Base-by-base conservation (phyloP, 2,329 filamentous ascomycete species). In the Albophoma yamanashiensis region DNA sequence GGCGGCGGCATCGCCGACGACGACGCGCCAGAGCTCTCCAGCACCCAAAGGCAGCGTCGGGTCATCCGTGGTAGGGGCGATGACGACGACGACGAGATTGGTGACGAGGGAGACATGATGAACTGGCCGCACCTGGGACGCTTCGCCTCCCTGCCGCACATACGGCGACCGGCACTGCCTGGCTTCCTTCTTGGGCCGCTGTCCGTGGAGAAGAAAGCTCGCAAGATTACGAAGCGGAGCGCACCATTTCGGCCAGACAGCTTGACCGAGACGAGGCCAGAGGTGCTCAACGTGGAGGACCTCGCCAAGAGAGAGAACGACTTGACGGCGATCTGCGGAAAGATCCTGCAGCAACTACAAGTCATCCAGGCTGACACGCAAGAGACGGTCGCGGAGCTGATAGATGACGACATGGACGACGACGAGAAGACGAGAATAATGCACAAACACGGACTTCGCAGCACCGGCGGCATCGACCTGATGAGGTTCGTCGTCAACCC, bases 401-500 rank as follows among this genome's bases (percentile, higher is more conserved):
- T 80, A 5, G 72, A 77, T 0, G 76, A 82, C 12, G 76, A 80
- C 12, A 76, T 75, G 64, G 74, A 76, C 1, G 78, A 81, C 0
- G 72, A 76, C 0, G 75, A 82, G 61, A 73, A 71, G 55, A 71
- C 72, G 9, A 76, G 72, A 12, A 75, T 90, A 9, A 87, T 92
- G 79, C 81, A 84, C 43, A 78, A 83, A 59, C 76, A 89, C 67
- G 83, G 86, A 2, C 76, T 96, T 17, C 82, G 85, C 15, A 79
- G 81, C 22, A 85, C 86, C 2, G 87, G 86, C 1, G 89, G 90
- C 20, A 83, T 96, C 4, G 85, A 89, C 57, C 75, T 97, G 15
- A 88, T 97, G 71, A 86, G 89, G 58, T 97, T 97, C 66, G 90
- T 92, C 47, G 83, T 97, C 64, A 96, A 99, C 67, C 94, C 94